These are phyloP conservation scores for Eucalyptus shirleyi DNA, from an alignment of 345 rosid species.

Conservation along the genomic window DNA sequence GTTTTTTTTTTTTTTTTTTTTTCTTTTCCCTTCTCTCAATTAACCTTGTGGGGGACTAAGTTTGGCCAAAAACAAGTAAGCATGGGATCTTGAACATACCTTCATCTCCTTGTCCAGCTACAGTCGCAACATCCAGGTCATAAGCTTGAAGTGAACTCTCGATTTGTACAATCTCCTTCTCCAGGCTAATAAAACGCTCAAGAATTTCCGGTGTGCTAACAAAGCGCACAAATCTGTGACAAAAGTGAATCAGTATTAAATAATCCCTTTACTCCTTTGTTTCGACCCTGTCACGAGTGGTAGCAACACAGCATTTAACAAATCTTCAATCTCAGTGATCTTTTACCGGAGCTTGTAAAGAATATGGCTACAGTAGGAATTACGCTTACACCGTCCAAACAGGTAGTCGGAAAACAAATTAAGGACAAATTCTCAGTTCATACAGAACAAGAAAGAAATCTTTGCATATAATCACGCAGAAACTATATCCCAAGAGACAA, in stretches of 20 bases:
- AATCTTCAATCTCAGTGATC: background rate
- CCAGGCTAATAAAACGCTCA: conserved; percentile 68
- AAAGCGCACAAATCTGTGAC: conserved; percentile 66
- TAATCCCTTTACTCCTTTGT: background rate
- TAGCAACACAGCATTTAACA: background rate
- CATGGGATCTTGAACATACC: conserved; percentile 16
- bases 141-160: conserved; percentile 52
- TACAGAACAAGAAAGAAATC: background rate
- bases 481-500: background rate
- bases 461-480: background rate
- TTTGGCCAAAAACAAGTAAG: background rate
- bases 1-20: background rate
- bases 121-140: conserved; percentile 17
- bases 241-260: background rate
- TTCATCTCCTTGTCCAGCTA: conserved; percentile 13
- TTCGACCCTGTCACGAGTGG: background rate
- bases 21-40: background rate
- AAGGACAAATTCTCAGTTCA: background rate
- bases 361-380: background rate
- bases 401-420: background rate
- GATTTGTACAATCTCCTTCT: conserved; percentile 69
- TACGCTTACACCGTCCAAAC: background rate
- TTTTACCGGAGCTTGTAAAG: background rate
- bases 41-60: background rate
- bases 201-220: conserved; percentile 83